Base-by-base conservation (phyloP, 78 protist genomes). In the Emiliania huxleyi region DNA sequence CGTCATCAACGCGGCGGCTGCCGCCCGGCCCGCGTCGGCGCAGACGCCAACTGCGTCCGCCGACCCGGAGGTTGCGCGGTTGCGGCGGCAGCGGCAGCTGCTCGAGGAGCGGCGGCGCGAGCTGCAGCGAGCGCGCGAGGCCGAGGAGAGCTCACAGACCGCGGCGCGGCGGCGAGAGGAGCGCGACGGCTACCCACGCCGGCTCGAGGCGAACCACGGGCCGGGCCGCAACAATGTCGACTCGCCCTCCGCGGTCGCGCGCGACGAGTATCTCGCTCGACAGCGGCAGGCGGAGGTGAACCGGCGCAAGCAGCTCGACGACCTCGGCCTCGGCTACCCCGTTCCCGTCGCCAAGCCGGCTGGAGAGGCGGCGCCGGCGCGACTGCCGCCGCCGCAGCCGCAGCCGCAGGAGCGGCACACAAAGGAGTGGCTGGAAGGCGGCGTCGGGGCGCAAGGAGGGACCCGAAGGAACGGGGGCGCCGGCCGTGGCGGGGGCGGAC, bases 31-130 rank as follows among this genome's bases (percentile, higher is more conserved):
- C 62, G 29, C 15, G 29, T 15, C 62, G 62, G 8, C 62, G 29
- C 62, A 19, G 8, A 19, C 62, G 62, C 62, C 62, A 15, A 52
- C 62, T 52, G 62, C 62, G 15, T 15, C 62, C 15, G 62, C 62
- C 62, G 15, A 52, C 35, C 85, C 85, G 0, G 85, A 77, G 48
- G 4, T 22, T 2, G 85, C 11, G 85, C 85, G 85, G 25, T 48
- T 77, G 46, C 85, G 15, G 85, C 85, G 85, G 23, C 85, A 77
- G 29, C 85, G 85, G 33, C 46, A 40, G 46, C 85, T 77, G 43
- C 85, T 77, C 35, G 35, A 77, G 48, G 85, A 37, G 48, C 85
- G 85, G 46, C 85, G 85, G 25, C 29, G 40, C 15, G 46, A 77
- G 46, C 15, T 77, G 44, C 35, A 11, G 46, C 44, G 85, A 2